Evolutionary conservation across 169 alveolate species (phyloP), one percentile per base, ranked within the genome.

Genomic region (Prorocentrum cordatum): DNA sequence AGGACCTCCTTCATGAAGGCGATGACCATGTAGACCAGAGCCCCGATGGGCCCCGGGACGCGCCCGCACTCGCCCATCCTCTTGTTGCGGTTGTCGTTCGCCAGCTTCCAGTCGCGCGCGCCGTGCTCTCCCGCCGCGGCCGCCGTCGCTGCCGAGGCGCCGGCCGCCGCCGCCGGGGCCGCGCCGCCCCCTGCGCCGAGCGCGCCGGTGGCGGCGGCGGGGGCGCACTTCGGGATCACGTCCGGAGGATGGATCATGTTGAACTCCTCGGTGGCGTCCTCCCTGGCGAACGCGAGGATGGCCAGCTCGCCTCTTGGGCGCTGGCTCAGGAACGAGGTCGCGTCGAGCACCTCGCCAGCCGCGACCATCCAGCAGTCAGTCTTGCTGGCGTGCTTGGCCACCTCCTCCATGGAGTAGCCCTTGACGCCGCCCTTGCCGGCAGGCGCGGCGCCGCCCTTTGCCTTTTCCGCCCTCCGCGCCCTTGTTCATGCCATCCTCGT

Each of bases 291-390:
- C n/a, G 36, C n/a, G 10, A 71, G 35, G 22, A 71, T 29, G 14
- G 38, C 38, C 64, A 29, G 32, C 2, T n/a, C 31, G 38, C 91
- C 93, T 38, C 96, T 95, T 26, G 96, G 96, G 83, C 94, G 96
- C 18, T 71, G 45, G 58, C 89, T 84, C 22, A 94, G 79, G 75
- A 91, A 93, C n/a, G 91, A 80, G 32, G 95, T 93, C 20, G 94
- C 92, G 71, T 94, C 96, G 72, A 92, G 93, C 9, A 93, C 95
- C 62, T 92, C 92, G 22, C 94, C 95, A 33, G 92, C 91, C 50
- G 93, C 83, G 0, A 94, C 95, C 32, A 27, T 62, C 82, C 82
- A 70, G 62, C 82, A 70, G 38, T 70, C 82, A 31, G 64, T 39
- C 82, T 70, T 70, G 82, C 42, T 38, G 64, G 38, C 42, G 82